Evolutionary conservation across 2,329 filamentous ascomycete species (phyloP).

Genomic region (Xylaria arbuscula): DNA sequence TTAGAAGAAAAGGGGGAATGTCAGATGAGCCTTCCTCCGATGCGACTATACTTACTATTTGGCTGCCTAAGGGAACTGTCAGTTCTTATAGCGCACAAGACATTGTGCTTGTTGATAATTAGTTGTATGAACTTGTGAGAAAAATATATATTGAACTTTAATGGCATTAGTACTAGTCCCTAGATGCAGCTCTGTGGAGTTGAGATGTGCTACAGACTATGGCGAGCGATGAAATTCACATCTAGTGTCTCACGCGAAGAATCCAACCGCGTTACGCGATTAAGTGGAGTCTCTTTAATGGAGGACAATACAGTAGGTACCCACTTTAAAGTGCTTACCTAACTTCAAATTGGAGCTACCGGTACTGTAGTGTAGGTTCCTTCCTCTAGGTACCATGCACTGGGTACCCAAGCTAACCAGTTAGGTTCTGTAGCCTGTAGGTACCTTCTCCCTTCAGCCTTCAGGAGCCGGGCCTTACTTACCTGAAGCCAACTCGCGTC

Average conservation of each 20-base stretch:
- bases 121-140: too few relatives aligned
- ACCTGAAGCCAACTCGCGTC: constrained; percentile 40
- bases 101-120: too few relatives aligned
- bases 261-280: constrained; percentile 21
- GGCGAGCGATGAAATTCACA: neutral
- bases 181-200: neutral
- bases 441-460: constrained; percentile 17
- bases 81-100: too few relatives aligned
- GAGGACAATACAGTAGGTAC: neutral
- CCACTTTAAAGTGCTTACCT: constrained; percentile 40
- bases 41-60: too few relatives aligned
- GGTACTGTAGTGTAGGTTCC: neutral
- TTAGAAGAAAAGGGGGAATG: too few relatives aligned
- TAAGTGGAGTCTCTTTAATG: neutral
- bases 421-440: constrained; percentile 1
- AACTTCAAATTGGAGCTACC: neutral
- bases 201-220: too few relatives aligned
- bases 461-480: constrained; percentile 20
- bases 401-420: neutral
- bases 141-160: too few relatives aligned
- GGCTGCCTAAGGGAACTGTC: too few relatives aligned
- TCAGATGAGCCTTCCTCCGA: too few relatives aligned
- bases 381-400: neutral
- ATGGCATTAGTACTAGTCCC: too few relatives aligned
- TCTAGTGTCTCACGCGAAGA: constrained; percentile 2